Base-by-base conservation (phyloP, 768 basidiomycete genomes). In the Russula brevipes region DNA sequence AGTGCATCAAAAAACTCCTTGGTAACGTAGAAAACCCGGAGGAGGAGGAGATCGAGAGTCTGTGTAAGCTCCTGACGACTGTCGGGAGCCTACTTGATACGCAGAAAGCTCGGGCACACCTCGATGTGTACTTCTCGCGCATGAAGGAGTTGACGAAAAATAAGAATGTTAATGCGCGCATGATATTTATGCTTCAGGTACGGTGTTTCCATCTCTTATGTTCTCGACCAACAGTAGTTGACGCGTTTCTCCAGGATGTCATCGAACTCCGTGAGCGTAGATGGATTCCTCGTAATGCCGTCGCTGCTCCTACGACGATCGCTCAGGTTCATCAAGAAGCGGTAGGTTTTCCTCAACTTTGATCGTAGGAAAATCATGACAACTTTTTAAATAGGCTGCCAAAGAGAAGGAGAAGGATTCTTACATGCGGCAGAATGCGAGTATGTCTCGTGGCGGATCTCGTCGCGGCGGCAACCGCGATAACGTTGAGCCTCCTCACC, bases 111-210 rank as follows among this genome's bases (percentile, higher is more conserved):
- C 84, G 82, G 53, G 87, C 85, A 16, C 89, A 92, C 70, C 89
- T 98, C 85, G 87, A 90, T 69, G 87, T 95, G 38, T 97, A 97
- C 81, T 97, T 98, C 80, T 80, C 82, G 42, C 84, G 96, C 59
- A 94, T 99, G 86, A 84, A 85, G 72, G 85, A 90, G 73, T 78
- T 98, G 66, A 78, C 82, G 46, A 87, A 87, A 77, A 91, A 85
- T 69, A 75, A 69, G 16, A 86, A 88, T 57, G 85, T 97, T 65
- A 85, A 84, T 62, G 82, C 93, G 17, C 88, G 97, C 70, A 91
- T 98, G 83, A 86, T 87, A 60, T 98, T 90, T 76, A 97, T 98
- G 94, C 81, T 99, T 61, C 85, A 92, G 85, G 95, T 96, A 24
- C 64, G 60, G 83, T 77, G 42, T 2, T 31, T 11, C 57, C 14